phyloP scores from a whole-genome alignment of 1,284 basidiomycete species.

The Heliocybe sulcata region DNA sequence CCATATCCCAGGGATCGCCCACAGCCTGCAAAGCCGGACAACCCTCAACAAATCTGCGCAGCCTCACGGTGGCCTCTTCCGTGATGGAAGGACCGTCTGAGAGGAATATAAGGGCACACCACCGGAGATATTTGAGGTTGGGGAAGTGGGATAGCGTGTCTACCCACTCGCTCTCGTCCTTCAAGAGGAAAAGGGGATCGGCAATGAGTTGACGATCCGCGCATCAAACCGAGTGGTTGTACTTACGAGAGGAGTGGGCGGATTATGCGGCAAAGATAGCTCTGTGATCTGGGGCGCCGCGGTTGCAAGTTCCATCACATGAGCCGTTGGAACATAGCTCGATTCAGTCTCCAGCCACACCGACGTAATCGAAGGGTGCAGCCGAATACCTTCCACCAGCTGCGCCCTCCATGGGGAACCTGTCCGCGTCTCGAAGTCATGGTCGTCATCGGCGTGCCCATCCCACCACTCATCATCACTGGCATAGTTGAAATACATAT shows the following conservation, averaged over 20 bases:
- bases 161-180: not conserved
- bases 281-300: not conserved
- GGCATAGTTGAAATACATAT: not conserved
- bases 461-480: not conserved
- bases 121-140: not conserved
- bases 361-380: not conserved
- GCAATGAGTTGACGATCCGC: not conserved
- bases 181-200: not conserved
- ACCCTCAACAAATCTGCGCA: too few species aligned
- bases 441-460: not conserved
- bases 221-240: not conserved
- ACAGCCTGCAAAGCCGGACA: too few species aligned
- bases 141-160: not conserved
- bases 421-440: not conserved
- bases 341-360: not conserved
- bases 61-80: too few species aligned
- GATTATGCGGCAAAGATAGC: not conserved
- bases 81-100: too few species aligned
- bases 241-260: not conserved
- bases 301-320: not conserved
- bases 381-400: not conserved
- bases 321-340: not conserved
- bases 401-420: not conserved
- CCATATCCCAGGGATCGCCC: too few species aligned
- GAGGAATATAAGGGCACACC: too few species aligned